A percentile compares a stretch with the other conserved stretches of the same genome.
Evolutionary conservation across 1,284 basidiomycete species (phyloP).

Genomic region (Ceratobasidium sp.): DNA sequence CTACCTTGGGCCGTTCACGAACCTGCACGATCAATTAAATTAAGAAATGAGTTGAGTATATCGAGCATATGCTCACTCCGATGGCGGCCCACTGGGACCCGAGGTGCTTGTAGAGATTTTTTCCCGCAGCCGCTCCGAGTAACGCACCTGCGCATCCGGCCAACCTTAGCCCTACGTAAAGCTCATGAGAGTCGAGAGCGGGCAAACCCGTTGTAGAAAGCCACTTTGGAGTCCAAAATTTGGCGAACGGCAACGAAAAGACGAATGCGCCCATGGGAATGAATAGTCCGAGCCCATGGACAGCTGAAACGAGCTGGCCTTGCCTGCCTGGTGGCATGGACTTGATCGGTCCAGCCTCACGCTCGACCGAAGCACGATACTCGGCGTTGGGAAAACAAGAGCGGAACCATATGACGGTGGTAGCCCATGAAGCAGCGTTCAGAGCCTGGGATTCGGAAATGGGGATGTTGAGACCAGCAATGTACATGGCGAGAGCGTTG

Average conservation of each 20-base stretch:
- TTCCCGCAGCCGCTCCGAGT: background rate
- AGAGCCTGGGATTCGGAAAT: constrained; percentile 34
- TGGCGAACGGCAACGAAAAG: constrained; percentile 10
- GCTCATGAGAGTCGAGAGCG: background rate
- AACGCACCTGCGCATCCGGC: constrained; percentile 22
- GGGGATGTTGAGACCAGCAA: constrained; percentile 30
- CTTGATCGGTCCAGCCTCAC: constrained; percentile 24
- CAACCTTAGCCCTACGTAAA: constrained; percentile 26
- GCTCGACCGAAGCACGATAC: background rate
- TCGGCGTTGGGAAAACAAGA: constrained; percentile 3
- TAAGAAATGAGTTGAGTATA: background rate
- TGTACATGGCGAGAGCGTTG: constrained; percentile 23
- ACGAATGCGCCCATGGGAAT: constrained; percentile 23
- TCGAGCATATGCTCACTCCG: background rate
- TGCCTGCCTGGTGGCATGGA: constrained; percentile 33
- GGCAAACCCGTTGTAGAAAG: background rate
- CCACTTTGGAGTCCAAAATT: constrained; percentile 21
- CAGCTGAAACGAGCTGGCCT: constrained; percentile 20
- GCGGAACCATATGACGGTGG: constrained; percentile 16
- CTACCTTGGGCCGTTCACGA: constrained; percentile 37
- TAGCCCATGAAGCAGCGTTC: constrained; percentile 19
- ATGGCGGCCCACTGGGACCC: constrained; percentile 33
- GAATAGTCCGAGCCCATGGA: constrained; percentile 35
- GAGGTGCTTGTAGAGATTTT: constrained; percentile 20
- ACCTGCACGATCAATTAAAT: background rate